Base-by-base conservation (phyloP, 805 yeast genomes). In the Dipodascopsis uninucleata region DNA sequence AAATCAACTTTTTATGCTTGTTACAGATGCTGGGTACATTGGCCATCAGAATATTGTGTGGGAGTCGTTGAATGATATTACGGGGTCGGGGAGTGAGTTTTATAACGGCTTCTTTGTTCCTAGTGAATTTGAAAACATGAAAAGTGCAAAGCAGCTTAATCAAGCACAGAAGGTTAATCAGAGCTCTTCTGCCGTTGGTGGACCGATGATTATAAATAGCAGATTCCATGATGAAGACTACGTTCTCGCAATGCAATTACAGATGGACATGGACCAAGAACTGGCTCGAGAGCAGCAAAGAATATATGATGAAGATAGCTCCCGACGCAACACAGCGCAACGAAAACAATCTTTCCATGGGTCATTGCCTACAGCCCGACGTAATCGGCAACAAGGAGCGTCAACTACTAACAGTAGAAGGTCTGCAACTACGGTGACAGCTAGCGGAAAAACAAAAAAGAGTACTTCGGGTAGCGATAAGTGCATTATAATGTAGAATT, bases 11-110 rank as follows among this genome's bases (percentile, higher is more conserved):
- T 87, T 76, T 59, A 64, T 77, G 4, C 68, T 90, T 22, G 81
- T 85, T 2, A 85, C 93, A 1, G 96, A 93, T 60, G 67, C 72
- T 12, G 87, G 93, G 2, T 82, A 78, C 57, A 59, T 55, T 34
- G 49, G 60, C 18, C 68, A 71, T 31, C 57, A 61, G 1, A 67
- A 72, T n/a, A 74, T 83, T 16, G 85, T 86, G 5, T 90, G 97
- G 97, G 89, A 85, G 60, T 76, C 84, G 1, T 65, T 90, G 32
- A 74, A 72, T 38, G 76, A 85, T 2, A 73, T 79, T 2, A 72
- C 72, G 34, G 96, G 96, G 0, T 64, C 70, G 1, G 78, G 77
- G n/a, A 94, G 85, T 58, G 68, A 71, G 22, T 85, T 81, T 56
- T 79, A 77, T 61, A 76, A 77, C 10, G 95, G 93, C 1, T 71